phyloP scores from a whole-genome alignment of 1,284 basidiomycete species.

The Fomitopsis palustris region DNA sequence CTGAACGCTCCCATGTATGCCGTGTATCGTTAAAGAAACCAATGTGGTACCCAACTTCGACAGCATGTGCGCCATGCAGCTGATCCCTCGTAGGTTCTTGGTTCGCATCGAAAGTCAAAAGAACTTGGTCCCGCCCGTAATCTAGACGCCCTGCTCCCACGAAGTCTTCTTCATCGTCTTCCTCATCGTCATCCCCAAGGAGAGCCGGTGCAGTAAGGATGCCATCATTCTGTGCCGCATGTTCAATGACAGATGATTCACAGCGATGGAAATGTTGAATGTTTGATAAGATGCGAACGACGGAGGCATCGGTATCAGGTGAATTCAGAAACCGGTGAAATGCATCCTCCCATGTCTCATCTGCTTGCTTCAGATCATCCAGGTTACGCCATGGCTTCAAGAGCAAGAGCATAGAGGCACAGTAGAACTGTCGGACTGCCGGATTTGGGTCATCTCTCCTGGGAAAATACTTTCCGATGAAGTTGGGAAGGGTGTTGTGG shows the following conservation, averaged over 20 bases:
- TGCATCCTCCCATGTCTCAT: conserved; percentile 19
- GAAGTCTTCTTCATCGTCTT: too few species aligned
- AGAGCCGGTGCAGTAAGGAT: too few species aligned
- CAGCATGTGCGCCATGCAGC: too few species aligned
- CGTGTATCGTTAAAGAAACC: conserved; percentile 26
- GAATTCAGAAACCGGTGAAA: background rate
- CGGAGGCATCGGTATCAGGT: too few species aligned
- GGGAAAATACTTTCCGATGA: conserved; percentile 32
- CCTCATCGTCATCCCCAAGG: too few species aligned
- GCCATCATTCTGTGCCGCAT: background rate
- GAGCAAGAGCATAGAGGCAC: conserved; percentile 33
- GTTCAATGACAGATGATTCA: background rate
- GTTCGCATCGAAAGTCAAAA: too few species aligned
- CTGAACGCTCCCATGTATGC: conserved; percentile 22
- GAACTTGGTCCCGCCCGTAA: too few species aligned
- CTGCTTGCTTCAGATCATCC: conserved; percentile 21
- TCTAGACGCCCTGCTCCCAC: too few species aligned
- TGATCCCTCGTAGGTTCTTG: too few species aligned
- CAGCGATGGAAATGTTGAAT: conserved; percentile 36
- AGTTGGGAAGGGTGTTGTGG: conserved; percentile 5
- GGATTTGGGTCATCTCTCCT: conserved; percentile 19
- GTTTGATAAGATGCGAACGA: conserved; percentile 20
- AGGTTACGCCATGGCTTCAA: conserved; percentile 36
- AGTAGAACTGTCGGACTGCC: conserved; percentile 22
- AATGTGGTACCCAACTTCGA: too few species aligned